phyloP scores from a whole-genome alignment of 169 alveolate genomes.

The Plasmodium relictum region DNA sequence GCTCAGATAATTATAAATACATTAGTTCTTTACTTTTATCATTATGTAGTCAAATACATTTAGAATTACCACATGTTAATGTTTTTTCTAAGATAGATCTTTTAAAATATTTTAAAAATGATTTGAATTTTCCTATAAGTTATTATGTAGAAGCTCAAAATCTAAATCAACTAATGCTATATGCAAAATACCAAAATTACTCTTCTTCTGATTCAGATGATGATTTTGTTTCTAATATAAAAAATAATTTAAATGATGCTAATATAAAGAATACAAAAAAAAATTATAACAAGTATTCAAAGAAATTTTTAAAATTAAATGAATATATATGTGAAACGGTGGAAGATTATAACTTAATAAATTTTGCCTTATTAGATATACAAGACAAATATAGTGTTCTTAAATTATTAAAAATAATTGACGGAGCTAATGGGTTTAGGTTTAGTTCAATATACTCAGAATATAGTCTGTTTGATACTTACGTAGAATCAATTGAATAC shows the following conservation, averaged over 20 bases:
- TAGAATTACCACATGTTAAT: conserved; percentile 96
- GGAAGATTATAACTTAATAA: conserved; percentile 82
- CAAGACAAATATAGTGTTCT: conserved; percentile 87
- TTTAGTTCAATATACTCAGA: conserved; percentile 62
- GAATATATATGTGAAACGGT: conserved; percentile 83
- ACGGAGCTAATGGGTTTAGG: conserved; percentile 91
- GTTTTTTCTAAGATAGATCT: conserved; percentile 93
- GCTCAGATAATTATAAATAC: conserved; percentile 93
- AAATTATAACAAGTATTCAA: conserved; percentile 64
- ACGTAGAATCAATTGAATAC: conserved; percentile 79
- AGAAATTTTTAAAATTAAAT: conserved; percentile 81
- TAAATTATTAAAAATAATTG: conserved; percentile 84
- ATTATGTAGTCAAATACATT: conserved; percentile 94
- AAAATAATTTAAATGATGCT: conserved; percentile 13
- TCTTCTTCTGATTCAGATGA: conserved; percentile 48
- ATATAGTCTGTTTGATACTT: conserved; percentile 75
- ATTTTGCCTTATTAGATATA: conserved; percentile 90
- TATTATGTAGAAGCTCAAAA: conserved; percentile 73
- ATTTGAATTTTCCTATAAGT: conserved; percentile 77
- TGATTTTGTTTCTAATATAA: neutral
- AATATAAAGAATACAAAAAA: conserved; percentile 42
- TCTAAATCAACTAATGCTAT: conserved; percentile 52
- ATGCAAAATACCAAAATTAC: conserved; percentile 45
- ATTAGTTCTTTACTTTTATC: conserved; percentile 94
- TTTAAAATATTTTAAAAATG: conserved; percentile 84